phyloP scores from a whole-genome alignment of 1,139 yeast species.

The Candida tropicalis region DNA sequence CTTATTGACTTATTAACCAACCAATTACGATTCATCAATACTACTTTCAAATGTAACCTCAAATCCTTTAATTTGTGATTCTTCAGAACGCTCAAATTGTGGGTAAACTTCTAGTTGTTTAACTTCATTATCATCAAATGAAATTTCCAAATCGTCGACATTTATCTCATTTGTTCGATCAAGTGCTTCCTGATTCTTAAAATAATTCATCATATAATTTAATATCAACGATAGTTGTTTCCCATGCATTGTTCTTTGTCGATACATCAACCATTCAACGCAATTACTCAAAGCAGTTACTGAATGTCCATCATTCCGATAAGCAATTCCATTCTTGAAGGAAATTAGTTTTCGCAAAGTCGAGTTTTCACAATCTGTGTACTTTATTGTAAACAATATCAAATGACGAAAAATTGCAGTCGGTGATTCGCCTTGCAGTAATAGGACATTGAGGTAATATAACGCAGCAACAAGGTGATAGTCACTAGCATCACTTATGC shows the following conservation, averaged over 20 bases:
- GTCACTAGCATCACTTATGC: background rate
- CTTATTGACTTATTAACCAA: background rate
- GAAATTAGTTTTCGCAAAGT: slow-evolving; percentile 11
- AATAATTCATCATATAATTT: slow-evolving; percentile 2
- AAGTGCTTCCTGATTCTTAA: background rate
- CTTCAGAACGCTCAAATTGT: background rate
- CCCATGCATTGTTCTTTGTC: slow-evolving; percentile 3
- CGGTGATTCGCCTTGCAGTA: slow-evolving; percentile 29
- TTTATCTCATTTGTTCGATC: background rate
- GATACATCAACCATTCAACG: slow-evolving; percentile 16
- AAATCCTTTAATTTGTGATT: slow-evolving; percentile 12
- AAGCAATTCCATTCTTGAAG: slow-evolving; percentile 8
- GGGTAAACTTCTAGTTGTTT: slow-evolving; percentile 8
- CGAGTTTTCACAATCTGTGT: slow-evolving; percentile 17
- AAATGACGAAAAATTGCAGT: slow-evolving; percentile 22
- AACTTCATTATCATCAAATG: slow-evolving; percentile 8
- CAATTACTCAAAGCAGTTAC: slow-evolving; percentile 8
- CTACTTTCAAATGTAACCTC: slow-evolving; percentile 8
- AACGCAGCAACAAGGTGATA: slow-evolving; percentile 9
- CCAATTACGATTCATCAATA: slow-evolving; percentile 4
- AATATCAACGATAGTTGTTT: background rate
- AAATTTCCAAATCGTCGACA: slow-evolving; percentile 3
- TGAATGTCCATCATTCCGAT: slow-evolving; percentile 8
- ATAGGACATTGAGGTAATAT: slow-evolving; percentile 19
- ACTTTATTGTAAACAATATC: slow-evolving; percentile 26